Base-by-base conservation (phyloP, 495 filamentous ascomycete species). In the Neurospora sp. region DNA sequence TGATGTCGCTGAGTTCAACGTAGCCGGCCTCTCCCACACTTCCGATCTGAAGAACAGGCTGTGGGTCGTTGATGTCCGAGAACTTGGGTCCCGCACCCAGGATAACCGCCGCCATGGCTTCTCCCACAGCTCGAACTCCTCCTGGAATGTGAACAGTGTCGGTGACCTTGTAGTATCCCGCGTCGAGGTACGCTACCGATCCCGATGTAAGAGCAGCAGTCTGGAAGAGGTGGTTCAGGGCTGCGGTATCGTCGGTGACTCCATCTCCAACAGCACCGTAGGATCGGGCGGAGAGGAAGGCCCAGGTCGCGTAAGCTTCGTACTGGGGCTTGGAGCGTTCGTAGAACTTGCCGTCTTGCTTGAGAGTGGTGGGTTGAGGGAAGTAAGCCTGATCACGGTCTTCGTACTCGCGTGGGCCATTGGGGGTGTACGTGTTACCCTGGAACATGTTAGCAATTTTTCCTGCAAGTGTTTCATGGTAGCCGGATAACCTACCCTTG, bases 291-390 rank as follows among this genome's bases (percentile, higher is more conserved):
- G 79, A 77, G 37, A 81, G 40, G 41, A 84, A 82, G 20, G 69
- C 68, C 3, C 81, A 83, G 5, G 83, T 82, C 1, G 84, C 75
- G n/a, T 85, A 73, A 12, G 77, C 77, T 59, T 87, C 85, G 78
- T 94, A 94, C 31, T 91, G 86, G 11, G 91, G 91, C 83, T 90
- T 91, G 53, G 88, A 88, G 12, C 87, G 85, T 74, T 90, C 87
- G 75, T 91, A 93, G 72, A 91, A 86, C 38, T 85, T 86, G 61
- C 79, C 74, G 7, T 77, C 73, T 74, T 40, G 73, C 11, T 85
- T 75, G 7, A 86, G 78, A 12, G 75, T 37, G 0, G 71, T 20
- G 0, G 74, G 79, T 59, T 77, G 79, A 40, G 73, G 48, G 70
- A 77, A 75, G 69, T 66, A 75, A 18, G 18, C 18, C 37, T 46